These are phyloP conservation scores for Aquilaria agallochum DNA, from an alignment of 441 rosid species.

Conservation along the genomic window DNA sequence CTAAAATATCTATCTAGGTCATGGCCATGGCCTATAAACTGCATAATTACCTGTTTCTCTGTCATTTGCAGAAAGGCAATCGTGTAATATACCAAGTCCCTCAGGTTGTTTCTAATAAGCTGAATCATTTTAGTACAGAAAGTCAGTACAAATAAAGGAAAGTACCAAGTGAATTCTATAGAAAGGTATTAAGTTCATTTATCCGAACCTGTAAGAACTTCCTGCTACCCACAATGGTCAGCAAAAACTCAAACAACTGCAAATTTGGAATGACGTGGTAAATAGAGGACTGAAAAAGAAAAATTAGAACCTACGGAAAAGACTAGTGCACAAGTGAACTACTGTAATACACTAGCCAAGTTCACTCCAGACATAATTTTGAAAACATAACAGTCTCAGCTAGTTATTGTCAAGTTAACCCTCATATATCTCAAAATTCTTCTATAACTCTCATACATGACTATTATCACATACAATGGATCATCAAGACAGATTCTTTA, in stretches of 20 bases:
- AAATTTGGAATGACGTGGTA: constrained; percentile 20
- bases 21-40: not conserved
- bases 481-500: too few relatives aligned
- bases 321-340: too few relatives aligned
- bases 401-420: too few relatives aligned
- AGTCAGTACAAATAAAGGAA: constrained; percentile 5
- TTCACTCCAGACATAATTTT: too few relatives aligned
- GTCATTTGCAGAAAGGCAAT: constrained; percentile 91
- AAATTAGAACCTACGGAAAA: constrained; percentile 8
- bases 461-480: too few relatives aligned
- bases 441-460: too few relatives aligned
- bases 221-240: constrained; percentile 72
- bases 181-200: constrained; percentile 12
- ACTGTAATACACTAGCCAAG: too few relatives aligned
- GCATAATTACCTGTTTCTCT: constrained; percentile 67
- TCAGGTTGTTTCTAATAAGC: constrained; percentile 55
- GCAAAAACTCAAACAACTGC: constrained; percentile 88
- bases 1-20: too few relatives aligned
- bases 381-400: too few relatives aligned
- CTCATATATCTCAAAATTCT: too few relatives aligned
- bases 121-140: constrained; percentile 24
- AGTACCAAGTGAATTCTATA: constrained; percentile 1
- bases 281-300: constrained; percentile 12
- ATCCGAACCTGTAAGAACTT: constrained; percentile 67
- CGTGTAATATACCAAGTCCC: constrained; percentile 80